Evolutionary conservation across 176 grass and related monocot species (phyloP).

Genomic region (Eleusine coracana): DNA sequence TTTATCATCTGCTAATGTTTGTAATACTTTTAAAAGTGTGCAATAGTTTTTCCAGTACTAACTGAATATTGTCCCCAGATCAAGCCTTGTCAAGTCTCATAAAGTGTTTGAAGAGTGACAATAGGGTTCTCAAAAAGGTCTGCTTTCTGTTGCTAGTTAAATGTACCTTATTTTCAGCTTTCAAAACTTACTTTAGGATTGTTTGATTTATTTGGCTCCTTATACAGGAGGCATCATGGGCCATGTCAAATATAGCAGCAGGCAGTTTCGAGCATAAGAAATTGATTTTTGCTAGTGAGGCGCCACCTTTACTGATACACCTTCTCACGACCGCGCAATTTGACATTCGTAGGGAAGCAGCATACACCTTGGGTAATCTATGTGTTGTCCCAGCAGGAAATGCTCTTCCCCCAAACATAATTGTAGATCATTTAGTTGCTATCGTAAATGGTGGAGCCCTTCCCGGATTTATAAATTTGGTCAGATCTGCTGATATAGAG

Average conservation of each 20-base stretch:
- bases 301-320: constrained; percentile 57
- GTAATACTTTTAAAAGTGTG: neutral
- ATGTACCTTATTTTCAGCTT: constrained; percentile 32
- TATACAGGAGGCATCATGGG: constrained; percentile 86
- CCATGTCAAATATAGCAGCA: constrained; percentile 85
- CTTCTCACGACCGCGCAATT: constrained; percentile 66
- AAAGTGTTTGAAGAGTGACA: constrained; percentile 94
- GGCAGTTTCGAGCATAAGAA: constrained; percentile 84
- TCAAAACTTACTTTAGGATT: neutral
- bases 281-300: constrained; percentile 78
- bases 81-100: constrained; percentile 80
- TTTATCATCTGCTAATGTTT: constrained; percentile 3
- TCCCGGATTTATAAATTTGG: constrained; percentile 76
- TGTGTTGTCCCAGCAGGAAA: constrained; percentile 71
- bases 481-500: constrained; percentile 89
- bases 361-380: constrained; percentile 82
- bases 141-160: constrained; percentile 11
- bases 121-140: constrained; percentile 94
- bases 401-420: constrained; percentile 57
- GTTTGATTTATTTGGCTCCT: constrained; percentile 34
- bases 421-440: constrained; percentile 55
- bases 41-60: constrained; percentile 30
- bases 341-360: constrained; percentile 89
- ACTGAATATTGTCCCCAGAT: constrained; percentile 58
- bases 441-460: constrained; percentile 76